phyloP scores from a whole-genome alignment of 192 early-diverging fungal genomes.

The Podila clonocystis region DNA sequence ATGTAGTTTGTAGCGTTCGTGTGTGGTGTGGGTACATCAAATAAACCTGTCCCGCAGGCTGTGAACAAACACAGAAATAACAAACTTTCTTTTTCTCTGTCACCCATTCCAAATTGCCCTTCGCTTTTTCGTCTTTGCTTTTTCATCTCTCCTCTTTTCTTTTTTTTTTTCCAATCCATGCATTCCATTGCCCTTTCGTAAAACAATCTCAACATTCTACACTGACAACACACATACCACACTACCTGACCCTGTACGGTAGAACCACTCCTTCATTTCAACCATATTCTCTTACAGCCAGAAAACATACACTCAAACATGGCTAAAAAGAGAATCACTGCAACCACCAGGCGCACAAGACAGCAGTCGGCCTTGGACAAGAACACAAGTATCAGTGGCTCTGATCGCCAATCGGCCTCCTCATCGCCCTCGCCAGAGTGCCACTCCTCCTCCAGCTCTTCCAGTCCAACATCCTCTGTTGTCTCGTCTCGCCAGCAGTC shows the following conservation, averaged over 20 bases:
- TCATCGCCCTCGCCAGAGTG: neutral
- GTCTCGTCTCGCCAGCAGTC: neutral
- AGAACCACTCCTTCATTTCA: neutral
- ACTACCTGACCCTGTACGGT: too few relatives aligned
- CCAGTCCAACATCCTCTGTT: neutral
- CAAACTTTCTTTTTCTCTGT: too few relatives aligned
- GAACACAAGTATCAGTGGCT: neutral
- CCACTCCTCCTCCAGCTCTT: neutral
- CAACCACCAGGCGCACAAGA: conserved; percentile 1
- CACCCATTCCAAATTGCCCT: neutral
- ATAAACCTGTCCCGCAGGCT: too few relatives aligned
- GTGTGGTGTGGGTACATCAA: too few relatives aligned
- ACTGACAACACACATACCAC: neutral
- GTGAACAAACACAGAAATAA: too few relatives aligned
- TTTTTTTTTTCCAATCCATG: neutral
- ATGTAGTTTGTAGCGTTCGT: too few relatives aligned
- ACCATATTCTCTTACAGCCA: neutral
- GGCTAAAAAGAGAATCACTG: conserved; percentile 3
- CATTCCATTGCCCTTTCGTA: neutral
- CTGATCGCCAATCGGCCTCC: neutral
- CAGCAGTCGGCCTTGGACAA: conserved; percentile 4
- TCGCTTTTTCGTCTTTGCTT: neutral
- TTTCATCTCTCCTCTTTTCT: neutral
- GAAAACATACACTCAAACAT: neutral
- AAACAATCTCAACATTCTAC: neutral